Conservation (phyloP, 805 yeast genomes). For the Ogataea methanolica region DNA sequence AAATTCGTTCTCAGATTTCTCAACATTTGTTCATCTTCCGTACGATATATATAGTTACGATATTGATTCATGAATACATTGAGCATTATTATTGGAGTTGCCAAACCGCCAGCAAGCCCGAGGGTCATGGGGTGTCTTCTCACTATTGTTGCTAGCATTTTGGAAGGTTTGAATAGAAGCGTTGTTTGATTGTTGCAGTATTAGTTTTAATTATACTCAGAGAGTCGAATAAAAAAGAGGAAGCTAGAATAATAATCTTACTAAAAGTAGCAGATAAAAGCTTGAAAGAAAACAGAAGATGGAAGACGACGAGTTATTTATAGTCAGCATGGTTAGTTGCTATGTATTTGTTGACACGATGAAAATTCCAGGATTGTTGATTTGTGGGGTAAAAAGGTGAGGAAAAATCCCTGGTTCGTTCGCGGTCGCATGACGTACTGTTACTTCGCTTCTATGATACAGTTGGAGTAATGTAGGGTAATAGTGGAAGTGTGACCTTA, state of each 20-base stretch:
- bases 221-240: neutral
- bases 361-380: no score
- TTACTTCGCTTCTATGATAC: no score
- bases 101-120: constrained; percentile 18
- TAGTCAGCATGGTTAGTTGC: no score
- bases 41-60: constrained; percentile 10
- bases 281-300: no score
- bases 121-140: constrained; percentile 2
- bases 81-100: constrained; percentile 12
- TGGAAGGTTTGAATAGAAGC: neutral
- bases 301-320: no score
- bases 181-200: neutral
- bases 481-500: no score
- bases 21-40: constrained; percentile 13
- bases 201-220: neutral
- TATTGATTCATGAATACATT: constrained; percentile 3
- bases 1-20: constrained; percentile 8
- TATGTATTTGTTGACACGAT: no score
- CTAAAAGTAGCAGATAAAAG: neutral
- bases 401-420: no score
- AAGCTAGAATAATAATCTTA: neutral
- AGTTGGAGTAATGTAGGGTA: no score
- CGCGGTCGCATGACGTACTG: no score
- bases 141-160: neutral
- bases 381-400: no score